Evolutionary conservation across 2,329 filamentous ascomycete genomes (phyloP).

Genomic region (Knufia petricola): DNA sequence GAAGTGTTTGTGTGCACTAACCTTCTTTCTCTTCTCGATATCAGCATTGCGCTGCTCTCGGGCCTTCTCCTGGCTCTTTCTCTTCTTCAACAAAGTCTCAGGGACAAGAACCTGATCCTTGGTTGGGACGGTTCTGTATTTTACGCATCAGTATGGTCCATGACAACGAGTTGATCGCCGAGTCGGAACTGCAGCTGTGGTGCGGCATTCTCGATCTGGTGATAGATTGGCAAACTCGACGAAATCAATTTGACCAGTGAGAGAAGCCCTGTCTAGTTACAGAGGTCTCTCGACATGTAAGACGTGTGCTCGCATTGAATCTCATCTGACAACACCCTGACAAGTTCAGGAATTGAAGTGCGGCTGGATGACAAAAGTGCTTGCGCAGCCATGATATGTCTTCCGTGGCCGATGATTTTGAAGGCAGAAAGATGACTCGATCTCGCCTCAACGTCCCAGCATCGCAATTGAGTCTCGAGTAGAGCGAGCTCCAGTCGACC

Average conservation of each 20-base stretch:
- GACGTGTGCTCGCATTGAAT: slow-evolving; percentile 24
- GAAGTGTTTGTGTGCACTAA: slow-evolving; percentile 43
- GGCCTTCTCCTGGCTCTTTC: slow-evolving; percentile 99
- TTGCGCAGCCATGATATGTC: slow-evolving; percentile 14
- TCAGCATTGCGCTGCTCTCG: slow-evolving; percentile 77
- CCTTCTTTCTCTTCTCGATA: slow-evolving; percentile 80
- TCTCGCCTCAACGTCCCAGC: slow-evolving; percentile 74
- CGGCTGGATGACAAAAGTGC: slow-evolving; percentile 22
- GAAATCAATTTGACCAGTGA: slow-evolving; percentile 72
- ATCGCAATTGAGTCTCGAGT: slow-evolving; percentile 21
- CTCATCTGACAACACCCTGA: slow-evolving; percentile 73
- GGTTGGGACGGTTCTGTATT: slow-evolving; percentile 72
- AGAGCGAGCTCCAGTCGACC: slow-evolving; percentile 26
- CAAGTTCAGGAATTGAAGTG: slow-evolving; percentile 37
- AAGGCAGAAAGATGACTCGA: slow-evolving; percentile 54
- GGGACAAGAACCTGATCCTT: slow-evolving; percentile 93
- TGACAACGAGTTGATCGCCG: slow-evolving; percentile 64
- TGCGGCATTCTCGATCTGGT: slow-evolving; percentile 83
- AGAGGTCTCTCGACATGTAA: slow-evolving; percentile 17
- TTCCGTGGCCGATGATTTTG: slow-evolving; percentile 59
- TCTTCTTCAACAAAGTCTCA: slow-evolving; percentile 99
- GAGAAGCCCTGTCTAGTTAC: slow-evolving; percentile 11
- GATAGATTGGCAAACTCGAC: slow-evolving; percentile 57
- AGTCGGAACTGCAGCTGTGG: slow-evolving; percentile 85
- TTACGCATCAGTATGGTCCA: slow-evolving; percentile 64